Evolutionary conservation across 345 rosid species (phyloP), one percentile per base, ranked within the genome.

Genomic region (Citrus australasica): DNA sequence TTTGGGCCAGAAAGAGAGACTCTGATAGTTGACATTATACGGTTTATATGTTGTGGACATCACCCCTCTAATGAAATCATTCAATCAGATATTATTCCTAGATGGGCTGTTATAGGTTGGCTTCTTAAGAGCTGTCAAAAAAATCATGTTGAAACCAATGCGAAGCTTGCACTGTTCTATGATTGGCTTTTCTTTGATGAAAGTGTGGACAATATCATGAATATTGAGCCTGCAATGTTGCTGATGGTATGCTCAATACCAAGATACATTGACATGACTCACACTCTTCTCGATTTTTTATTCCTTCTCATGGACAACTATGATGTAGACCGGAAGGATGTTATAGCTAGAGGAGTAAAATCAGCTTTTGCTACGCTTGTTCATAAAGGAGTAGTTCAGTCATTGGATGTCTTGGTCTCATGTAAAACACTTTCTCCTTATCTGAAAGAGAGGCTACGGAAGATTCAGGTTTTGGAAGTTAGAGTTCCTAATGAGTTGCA

Each of bases 91-190:
- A 67, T 89, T 69, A 85, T 91, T 85, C 95, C 98, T 7, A 90
- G 98, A 69, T 95, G 98, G 98, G 95, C 96, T 68, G 84, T 89
- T 51, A 69, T 92, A 58, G 99, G 98, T 71, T 95, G 97, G 98
- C 81, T 92, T 14, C 79, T 93, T 27, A 88, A 82, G 55, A 81
- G 74, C 28, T 90, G 89, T 61, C 87, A 82, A 76, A 90, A 87
- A 78, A 92, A 75, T 37, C 83, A 91, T 76, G 79, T 84, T 40
- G 90, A 86, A 83, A 84, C 84, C 65, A 87, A 86, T 80, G 85
- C 74, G 16, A 95, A 84, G 92, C 82, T 95, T 53, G 96, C 97
- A 68, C 65, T 95, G 80, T 87, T 93, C 79, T 91, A 87, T 65
- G 98, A 93, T 70, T 92, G 98, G 98, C 92, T 93, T 68, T 95